Evolutionary conservation across 805 yeast genomes (phyloP).

Genomic region (Teunomyces funiuensis): DNA sequence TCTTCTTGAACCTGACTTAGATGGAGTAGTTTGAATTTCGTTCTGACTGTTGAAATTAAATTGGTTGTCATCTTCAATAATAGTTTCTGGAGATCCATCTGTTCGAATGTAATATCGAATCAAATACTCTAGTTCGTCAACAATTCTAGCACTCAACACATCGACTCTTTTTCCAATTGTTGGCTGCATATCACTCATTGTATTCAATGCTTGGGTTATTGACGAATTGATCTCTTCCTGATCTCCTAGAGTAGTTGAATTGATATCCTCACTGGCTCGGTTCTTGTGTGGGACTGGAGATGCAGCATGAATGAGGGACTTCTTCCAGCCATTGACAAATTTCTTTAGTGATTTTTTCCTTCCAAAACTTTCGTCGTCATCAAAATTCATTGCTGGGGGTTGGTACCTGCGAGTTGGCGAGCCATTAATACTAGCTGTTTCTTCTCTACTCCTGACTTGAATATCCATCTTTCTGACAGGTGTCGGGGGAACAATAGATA

Average conservation of each 20-base stretch:
- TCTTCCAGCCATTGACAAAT: conserved; percentile 44
- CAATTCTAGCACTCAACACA: conserved; percentile 65
- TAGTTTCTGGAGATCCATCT: conserved; percentile 15
- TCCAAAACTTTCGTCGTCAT: conserved; percentile 13
- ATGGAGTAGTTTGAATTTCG: not conserved
- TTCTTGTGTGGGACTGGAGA: conserved; percentile 3
- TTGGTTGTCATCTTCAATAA: conserved; percentile 18
- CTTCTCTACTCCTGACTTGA: conserved; percentile 16
- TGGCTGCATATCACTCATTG: conserved; percentile 12
- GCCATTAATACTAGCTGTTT: conserved; percentile 8
- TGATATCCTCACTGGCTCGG: not conserved
- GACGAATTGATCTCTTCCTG: conserved; percentile 4
- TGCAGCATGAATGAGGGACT: conserved; percentile 17
- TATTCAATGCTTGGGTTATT: not conserved
- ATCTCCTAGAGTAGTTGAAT: not conserved
- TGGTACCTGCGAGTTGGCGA: conserved; percentile 10
- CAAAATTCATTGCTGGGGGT: not conserved
- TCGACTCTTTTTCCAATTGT: conserved; percentile 48
- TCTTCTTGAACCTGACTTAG: not conserved
- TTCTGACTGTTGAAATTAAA: conserved; percentile 2
- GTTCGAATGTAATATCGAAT: conserved; percentile 43
- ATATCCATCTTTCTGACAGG: conserved; percentile 63
- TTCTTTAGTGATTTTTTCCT: conserved; percentile 37
- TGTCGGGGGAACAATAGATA: conserved; percentile 58
- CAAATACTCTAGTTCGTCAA: conserved; percentile 63